Evolutionary conservation across 106 monocot species (phyloP).

Genomic region (Acorus calamus): DNA sequence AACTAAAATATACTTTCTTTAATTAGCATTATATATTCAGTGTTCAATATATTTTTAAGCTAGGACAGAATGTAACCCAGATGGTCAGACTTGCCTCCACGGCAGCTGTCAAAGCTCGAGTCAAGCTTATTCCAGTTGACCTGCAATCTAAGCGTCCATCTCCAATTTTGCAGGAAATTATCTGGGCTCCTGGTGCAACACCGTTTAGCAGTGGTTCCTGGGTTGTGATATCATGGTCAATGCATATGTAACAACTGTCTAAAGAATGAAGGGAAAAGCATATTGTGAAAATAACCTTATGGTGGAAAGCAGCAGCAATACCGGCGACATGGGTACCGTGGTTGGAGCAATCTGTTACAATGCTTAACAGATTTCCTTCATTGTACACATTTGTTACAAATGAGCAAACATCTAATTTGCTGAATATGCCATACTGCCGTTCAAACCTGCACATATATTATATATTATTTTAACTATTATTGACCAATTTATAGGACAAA

Average conservation of each 20-base stretch:
- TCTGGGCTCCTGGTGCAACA: slow-evolving; percentile 10
- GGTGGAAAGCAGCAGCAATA: slow-evolving; percentile 82
- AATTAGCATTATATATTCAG: background rate
- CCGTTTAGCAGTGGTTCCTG: slow-evolving; percentile 95
- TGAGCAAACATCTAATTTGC: slow-evolving; percentile 88
- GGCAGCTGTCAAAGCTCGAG: slow-evolving; percentile 84
- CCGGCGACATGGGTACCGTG: slow-evolving; percentile 99
- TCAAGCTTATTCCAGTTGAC: slow-evolving; percentile 91
- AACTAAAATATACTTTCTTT: too few relatives aligned
- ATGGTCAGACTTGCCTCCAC: slow-evolving; percentile 45
- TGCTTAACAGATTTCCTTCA: slow-evolving; percentile 88
- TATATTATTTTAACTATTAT: too few relatives aligned
- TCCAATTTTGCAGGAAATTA: slow-evolving; percentile 98
- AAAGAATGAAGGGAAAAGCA: background rate
- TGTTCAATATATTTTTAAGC: background rate
- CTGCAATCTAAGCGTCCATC: slow-evolving; percentile 86
- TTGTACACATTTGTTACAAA: slow-evolving; percentile 92
- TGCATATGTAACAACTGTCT: too few relatives aligned
- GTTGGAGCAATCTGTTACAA: slow-evolving; percentile 95
- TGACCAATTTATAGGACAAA: too few relatives aligned
- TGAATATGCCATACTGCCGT: slow-evolving; percentile 79
- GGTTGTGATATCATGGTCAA: slow-evolving; percentile 4
- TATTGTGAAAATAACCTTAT: slow-evolving; percentile 39
- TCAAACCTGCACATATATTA: slow-evolving; percentile 57
- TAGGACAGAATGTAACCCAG: background rate